Percentiles rank a stretch among this genome's conserved stretches.
Evolutionary conservation across 768 basidiomycete species (phyloP).

Genomic region (Crepidotus variabilis): DNA sequence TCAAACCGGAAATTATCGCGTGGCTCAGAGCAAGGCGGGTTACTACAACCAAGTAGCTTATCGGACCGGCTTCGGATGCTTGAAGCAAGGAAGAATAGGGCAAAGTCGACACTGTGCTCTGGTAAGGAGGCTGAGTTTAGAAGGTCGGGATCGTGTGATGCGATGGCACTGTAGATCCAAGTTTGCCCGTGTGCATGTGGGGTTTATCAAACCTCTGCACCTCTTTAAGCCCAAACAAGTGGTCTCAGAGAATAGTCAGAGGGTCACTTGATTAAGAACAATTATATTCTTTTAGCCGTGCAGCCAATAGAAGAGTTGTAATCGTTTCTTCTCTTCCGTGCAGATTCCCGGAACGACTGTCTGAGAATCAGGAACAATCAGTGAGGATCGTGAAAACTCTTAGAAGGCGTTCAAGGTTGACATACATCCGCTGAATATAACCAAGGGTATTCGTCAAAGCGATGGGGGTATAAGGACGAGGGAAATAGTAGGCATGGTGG

Average conservation of each 20-base stretch:
- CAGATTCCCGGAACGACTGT: not conserved
- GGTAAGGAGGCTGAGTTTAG: not conserved
- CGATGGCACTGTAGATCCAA: conserved; percentile 3
- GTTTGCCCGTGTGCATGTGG: conserved; percentile 3
- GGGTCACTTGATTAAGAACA: conserved; percentile 5
- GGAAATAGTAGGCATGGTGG: conserved; percentile 19
- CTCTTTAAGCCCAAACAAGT: not conserved
- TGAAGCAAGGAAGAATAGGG: not conserved
- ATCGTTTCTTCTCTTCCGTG: not conserved
- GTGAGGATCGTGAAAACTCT: conserved; percentile 13
- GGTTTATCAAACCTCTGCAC: not conserved
- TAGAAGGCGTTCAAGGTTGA: not conserved
- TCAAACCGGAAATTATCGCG: not conserved
- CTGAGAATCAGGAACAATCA: conserved; percentile 22
- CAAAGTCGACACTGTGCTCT: conserved; percentile 1
- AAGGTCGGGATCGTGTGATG: conserved; percentile 2
- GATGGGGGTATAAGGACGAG: conserved; percentile 18
- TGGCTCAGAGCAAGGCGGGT: not conserved
- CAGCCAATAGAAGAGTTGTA: not conserved
- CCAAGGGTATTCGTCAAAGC: conserved; percentile 10
- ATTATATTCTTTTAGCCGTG: not conserved
- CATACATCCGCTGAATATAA: conserved; percentile 8
- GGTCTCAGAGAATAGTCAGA: not conserved
- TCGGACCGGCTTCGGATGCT: conserved; percentile 4
- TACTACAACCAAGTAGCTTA: not conserved